phyloP scores from a whole-genome alignment of 2,329 filamentous ascomycete species.

The Amauroascus verrucosus region DNA sequence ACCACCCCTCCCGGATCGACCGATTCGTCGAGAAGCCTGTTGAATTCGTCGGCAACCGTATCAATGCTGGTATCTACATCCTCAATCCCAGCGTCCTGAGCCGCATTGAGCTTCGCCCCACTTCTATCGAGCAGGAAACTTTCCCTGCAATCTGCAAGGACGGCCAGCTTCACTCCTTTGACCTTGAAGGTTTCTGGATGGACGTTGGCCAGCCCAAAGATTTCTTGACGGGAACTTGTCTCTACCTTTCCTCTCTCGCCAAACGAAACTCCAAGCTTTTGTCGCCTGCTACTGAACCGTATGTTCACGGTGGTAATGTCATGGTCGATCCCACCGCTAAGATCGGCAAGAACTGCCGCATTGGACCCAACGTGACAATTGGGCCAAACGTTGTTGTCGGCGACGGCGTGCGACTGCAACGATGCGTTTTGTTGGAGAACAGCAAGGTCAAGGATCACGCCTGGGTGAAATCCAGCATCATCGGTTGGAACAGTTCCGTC shows the following conservation, averaged over 20 bases:
- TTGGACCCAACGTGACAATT: slow-evolving; percentile 93
- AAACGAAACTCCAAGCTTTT: slow-evolving; percentile 85
- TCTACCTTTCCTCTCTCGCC: slow-evolving; percentile 85
- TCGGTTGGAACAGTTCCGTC: slow-evolving; percentile 95
- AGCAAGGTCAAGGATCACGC: slow-evolving; percentile 98
- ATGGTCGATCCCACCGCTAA: slow-evolving; percentile 88
- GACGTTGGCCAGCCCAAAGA: slow-evolving; percentile 98
- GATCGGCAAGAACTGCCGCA: slow-evolving; percentile 97
- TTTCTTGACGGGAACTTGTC: slow-evolving; percentile 88
- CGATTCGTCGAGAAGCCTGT: slow-evolving; percentile 99
- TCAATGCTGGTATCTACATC: slow-evolving; percentile 98
- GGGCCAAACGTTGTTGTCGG: slow-evolving; percentile 86
- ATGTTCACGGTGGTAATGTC: slow-evolving; percentile 87
- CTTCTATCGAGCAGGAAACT: slow-evolving; percentile 96
- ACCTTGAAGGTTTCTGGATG: slow-evolving; percentile 98
- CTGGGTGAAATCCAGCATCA: slow-evolving; percentile 97
- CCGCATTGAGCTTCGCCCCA: slow-evolving; percentile 90
- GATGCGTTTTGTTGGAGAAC: slow-evolving; percentile 77
- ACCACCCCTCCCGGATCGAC: slow-evolving; percentile 83
- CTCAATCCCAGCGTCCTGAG: slow-evolving; percentile 83
- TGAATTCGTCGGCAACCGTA: slow-evolving; percentile 96
- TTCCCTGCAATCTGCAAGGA: slow-evolving; percentile 91
- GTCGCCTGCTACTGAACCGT: slow-evolving; percentile 61
- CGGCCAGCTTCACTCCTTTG: slow-evolving; percentile 86
- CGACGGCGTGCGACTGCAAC: slow-evolving; percentile 86